Conservation (phyloP, 1,284 basidiomycete species). For the Cutaneotrichosporon spelunceum region DNA sequence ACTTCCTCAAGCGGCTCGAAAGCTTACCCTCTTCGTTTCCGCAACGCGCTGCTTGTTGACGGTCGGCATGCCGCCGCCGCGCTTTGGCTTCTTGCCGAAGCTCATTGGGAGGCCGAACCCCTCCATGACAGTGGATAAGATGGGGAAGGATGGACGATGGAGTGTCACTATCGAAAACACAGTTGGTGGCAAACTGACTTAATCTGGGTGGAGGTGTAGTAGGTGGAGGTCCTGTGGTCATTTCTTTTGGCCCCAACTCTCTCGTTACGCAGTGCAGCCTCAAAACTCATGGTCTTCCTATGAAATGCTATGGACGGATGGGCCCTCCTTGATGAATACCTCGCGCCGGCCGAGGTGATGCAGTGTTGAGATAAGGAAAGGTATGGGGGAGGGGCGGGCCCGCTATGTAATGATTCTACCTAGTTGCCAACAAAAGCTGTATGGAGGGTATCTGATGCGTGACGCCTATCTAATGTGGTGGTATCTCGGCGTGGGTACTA, state of each 20-base stretch:
- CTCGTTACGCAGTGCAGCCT: conserved; percentile 2
- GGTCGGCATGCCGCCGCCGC: not conserved
- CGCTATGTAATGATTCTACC: conserved; percentile 19
- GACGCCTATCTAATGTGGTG: conserved; percentile 26
- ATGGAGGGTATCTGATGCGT: conserved; percentile 30
- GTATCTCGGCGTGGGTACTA: conserved; percentile 27
- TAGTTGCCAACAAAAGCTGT: conserved; percentile 20
- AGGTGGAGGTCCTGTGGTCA: conserved; percentile 1
- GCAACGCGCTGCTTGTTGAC: conserved; percentile 41
- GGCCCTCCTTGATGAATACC: conserved; percentile 15
- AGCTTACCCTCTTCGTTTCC: conserved; percentile 42
- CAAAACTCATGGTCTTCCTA: conserved; percentile 12
- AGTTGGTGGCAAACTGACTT: conserved; percentile 1
- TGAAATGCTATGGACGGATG: conserved; percentile 27
- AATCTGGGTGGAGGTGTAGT: not conserved
- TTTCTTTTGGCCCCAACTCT: not conserved
- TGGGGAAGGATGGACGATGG: not conserved
- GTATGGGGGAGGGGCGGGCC: not conserved
- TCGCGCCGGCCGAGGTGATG: conserved; percentile 27
- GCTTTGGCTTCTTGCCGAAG: conserved; percentile 52
- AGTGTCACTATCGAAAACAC: not conserved
- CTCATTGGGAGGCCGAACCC: conserved; percentile 50
- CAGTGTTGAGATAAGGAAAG: conserved; percentile 9
- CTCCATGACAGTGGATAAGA: conserved; percentile 38
- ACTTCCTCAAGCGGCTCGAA: not conserved